phyloP scores from a whole-genome alignment of 345 rosid species.

The Erucastrum elatum region DNA sequence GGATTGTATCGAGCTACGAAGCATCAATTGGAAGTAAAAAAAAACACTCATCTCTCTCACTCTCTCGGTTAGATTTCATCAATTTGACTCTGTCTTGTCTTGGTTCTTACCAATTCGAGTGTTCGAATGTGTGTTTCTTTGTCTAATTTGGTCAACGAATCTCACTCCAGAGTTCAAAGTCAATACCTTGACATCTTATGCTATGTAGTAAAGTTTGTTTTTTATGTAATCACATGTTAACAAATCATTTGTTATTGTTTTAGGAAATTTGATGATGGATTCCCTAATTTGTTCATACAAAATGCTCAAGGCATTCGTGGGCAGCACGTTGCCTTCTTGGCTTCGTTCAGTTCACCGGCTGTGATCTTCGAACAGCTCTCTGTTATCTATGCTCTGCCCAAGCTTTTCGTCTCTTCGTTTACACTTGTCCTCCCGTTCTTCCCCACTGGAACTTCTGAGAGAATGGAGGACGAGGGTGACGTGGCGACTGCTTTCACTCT shows the following conservation, averaged over 20 bases:
- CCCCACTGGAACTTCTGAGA: slow-evolving; percentile 96
- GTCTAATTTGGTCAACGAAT: neutral
- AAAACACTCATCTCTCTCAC: neutral
- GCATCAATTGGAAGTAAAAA: slow-evolving; percentile 84
- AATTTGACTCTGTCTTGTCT: neutral
- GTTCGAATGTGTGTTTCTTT: neutral
- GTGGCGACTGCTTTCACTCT: slow-evolving; percentile 97
- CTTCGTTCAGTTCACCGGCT: slow-evolving; percentile 86
- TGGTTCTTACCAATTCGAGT: neutral
- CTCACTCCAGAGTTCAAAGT: slow-evolving; percentile 1
- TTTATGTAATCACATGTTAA: slow-evolving; percentile 46
- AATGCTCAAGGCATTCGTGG: slow-evolving; percentile 95
- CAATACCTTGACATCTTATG: neutral
- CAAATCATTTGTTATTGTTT: neutral
- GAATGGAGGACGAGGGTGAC: slow-evolving; percentile 99
- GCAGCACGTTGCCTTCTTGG: slow-evolving; percentile 86
- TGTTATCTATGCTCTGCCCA: slow-evolving; percentile 84
- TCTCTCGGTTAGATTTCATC: neutral
- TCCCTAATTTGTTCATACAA: slow-evolving; percentile 89
- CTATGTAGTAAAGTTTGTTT: neutral
- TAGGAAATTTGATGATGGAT: slow-evolving; percentile 93
- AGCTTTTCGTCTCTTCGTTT: slow-evolving; percentile 84
- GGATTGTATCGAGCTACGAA: slow-evolving; percentile 79
- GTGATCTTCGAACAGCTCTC: slow-evolving; percentile 96
- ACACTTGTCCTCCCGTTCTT: slow-evolving; percentile 95